Base-by-base conservation (phyloP, 1,284 basidiomycete genomes). In the Moesziomyces antarcticus region DNA sequence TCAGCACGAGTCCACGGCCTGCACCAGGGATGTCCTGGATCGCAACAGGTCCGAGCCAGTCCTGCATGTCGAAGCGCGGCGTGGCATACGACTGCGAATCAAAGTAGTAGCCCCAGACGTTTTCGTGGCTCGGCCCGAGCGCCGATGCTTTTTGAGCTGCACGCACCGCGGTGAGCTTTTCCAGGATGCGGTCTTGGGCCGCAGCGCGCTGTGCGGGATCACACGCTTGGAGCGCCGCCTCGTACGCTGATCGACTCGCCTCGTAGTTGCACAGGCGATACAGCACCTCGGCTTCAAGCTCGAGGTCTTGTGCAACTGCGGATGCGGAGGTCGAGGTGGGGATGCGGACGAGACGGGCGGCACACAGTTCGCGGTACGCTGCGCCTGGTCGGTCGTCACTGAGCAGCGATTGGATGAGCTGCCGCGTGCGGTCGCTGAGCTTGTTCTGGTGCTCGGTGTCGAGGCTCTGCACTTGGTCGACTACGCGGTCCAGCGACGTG, bases 1-100 rank as follows among this genome's bases (percentile, higher is more conserved):
- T 78, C 8, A 78, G 61, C 40, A 83, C 75, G 46, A 83, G 62
- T 13, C 82, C 82, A 14, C 82, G 67, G 0, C 82, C 82, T 0
- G 82, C 82, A 8, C 66, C 64, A 0, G 79, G 79, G n/a, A 82
- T 82, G 44, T 78, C 61, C 6, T 56, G 42, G 33, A 82, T 76
- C 18, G 48, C 54, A 2, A 82, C 63, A 3, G 81, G 78, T 2
- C 80, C 80, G 46, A 79, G 54, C 58, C 66, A 82, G 46, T 79
- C 77, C 30, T 67, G 66, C 9, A 71, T 51, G 44, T 71, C 65
- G 24, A 81, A 78, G 7, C 73, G 73, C 5, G 79, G 79, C 5
- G 72, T 73, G 13, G 70, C 49, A 18, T 76, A 72, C 16, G 54
- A 56, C 18, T 76, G 58, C 40, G 79, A 75, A 45, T 76, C 60